Percentiles rank a stretch among this genome's conserved stretches.
phyloP scores from a whole-genome alignment of 1,139 yeast genomes.

The Geotrichum aggregatum region DNA sequence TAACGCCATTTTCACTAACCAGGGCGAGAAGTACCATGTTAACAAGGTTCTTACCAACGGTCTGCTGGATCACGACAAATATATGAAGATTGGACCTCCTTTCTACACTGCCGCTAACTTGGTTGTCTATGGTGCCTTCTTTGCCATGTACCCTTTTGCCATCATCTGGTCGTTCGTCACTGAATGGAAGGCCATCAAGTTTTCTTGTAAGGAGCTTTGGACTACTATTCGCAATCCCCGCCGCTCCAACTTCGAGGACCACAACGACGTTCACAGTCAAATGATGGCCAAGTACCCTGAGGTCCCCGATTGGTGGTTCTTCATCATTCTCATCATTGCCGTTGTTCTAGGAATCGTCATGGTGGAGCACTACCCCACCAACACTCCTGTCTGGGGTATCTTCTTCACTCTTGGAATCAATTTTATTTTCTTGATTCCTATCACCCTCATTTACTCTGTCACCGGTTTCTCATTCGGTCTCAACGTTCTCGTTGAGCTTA shows the following conservation, averaged over 20 bases:
- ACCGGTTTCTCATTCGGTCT: too few relatives aligned
- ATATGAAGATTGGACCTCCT: conserved; percentile 48
- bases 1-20: conserved; percentile 47
- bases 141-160: conserved; percentile 33
- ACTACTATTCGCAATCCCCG: conserved; percentile 36
- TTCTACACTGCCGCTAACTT: conserved; percentile 41
- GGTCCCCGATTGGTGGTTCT: too few relatives aligned
- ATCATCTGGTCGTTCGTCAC: conserved; percentile 27
- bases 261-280: conserved; percentile 23
- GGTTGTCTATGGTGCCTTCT: conserved; percentile 38
- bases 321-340: conserved; percentile 41
- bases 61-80: conserved; percentile 35
- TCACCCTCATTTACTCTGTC: conserved; percentile 45
- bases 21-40: conserved; percentile 46
- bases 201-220: conserved; percentile 22
- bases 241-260: conserved; percentile 35
- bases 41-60: conserved; percentile 43
- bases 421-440: conserved; percentile 52
- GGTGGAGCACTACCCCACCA: conserved; percentile 46
- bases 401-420: conserved; percentile 56
- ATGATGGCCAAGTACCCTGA: conserved; percentile 52
- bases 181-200: conserved; percentile 27
- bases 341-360: conserved; percentile 48
- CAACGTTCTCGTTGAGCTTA: conserved; percentile 52
- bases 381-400: conserved; percentile 51